phyloP scores from a whole-genome alignment of 169 alveolate species.

The Plasmodium coatneyi region DNA sequence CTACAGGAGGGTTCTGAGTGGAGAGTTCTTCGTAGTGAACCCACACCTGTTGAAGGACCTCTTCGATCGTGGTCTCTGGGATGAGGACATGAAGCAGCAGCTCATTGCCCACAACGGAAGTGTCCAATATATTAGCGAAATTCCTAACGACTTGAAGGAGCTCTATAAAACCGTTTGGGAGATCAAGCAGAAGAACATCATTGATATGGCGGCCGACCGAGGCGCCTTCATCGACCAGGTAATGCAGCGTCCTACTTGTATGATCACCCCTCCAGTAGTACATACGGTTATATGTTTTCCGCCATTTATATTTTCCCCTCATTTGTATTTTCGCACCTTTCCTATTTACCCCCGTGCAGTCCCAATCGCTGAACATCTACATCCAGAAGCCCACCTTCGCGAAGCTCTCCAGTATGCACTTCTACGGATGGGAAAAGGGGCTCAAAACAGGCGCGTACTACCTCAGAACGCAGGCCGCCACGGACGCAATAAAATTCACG shows the following conservation, averaged over 20 bases:
- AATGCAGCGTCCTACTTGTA: neutral
- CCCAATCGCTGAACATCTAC: conserved; percentile 96
- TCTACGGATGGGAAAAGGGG: conserved; percentile 98
- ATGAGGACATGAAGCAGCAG: conserved; percentile 93
- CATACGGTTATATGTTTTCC: neutral
- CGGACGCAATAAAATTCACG: conserved; percentile 98
- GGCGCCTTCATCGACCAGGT: conserved; percentile 92
- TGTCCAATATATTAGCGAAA: conserved; percentile 91
- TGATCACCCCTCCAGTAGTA: neutral
- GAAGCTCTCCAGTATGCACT: conserved; percentile 97
- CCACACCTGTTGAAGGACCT: conserved; percentile 97
- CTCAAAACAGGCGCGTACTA: conserved; percentile 98
- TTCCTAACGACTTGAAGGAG: conserved; percentile 94
- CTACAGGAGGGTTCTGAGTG: conserved; percentile 98
- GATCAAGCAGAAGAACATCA: conserved; percentile 95
- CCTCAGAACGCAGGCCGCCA: conserved; percentile 97
- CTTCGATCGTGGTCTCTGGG: conserved; percentile 95
- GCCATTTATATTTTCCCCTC: neutral
- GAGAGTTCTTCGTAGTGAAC: conserved; percentile 97
- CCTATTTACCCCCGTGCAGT: conserved; percentile 76
- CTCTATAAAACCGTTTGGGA: conserved; percentile 99
- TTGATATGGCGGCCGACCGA: conserved; percentile 98
- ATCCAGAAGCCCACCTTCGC: conserved; percentile 96
- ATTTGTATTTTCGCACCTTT: conserved; percentile 36
- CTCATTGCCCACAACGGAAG: conserved; percentile 97